phyloP scores from a whole-genome alignment of 2,329 filamentous ascomycete species.

The Coniella lustricola region DNA sequence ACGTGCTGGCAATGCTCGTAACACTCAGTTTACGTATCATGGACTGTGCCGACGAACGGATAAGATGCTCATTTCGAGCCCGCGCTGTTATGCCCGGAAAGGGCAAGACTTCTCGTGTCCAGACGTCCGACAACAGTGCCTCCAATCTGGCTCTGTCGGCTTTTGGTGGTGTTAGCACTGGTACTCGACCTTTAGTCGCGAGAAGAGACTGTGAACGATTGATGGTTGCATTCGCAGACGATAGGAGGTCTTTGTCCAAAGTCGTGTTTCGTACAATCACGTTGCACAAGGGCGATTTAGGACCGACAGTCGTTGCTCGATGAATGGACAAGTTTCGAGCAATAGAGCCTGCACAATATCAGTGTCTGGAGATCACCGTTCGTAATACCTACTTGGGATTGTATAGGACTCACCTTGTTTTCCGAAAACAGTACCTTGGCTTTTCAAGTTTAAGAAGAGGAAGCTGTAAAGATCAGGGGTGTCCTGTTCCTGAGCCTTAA shows the following conservation, averaged over 20 bases:
- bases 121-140: constrained; percentile 66
- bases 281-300: constrained; percentile 61
- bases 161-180: constrained; percentile 66
- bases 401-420: constrained; percentile 48
- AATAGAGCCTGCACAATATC: constrained; percentile 41
- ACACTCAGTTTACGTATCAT: constrained; percentile 85
- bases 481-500: constrained; percentile 32
- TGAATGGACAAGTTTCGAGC: constrained; percentile 71
- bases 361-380: constrained; percentile 6
- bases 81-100: constrained; percentile 72
- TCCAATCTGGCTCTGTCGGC: constrained; percentile 74
- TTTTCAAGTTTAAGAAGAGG: constrained; percentile 63
- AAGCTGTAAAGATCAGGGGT: constrained; percentile 46
- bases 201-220: constrained; percentile 74
- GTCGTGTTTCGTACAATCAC: constrained; percentile 85
- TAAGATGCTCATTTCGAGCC: constrained; percentile 61
- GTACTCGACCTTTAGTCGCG: constrained; percentile 57
- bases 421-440: constrained; percentile 68
- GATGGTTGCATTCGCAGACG: constrained; percentile 44
- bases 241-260: constrained; percentile 50
- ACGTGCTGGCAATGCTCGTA: constrained; percentile 69
- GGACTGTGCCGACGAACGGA: constrained; percentile 72
- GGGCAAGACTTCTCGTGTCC: constrained; percentile 73
- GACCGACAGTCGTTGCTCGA: constrained; percentile 65
- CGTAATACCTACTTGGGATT: neutral